phyloP scores from a whole-genome alignment of 345 rosid species.

The Ceriops decandra region DNA sequence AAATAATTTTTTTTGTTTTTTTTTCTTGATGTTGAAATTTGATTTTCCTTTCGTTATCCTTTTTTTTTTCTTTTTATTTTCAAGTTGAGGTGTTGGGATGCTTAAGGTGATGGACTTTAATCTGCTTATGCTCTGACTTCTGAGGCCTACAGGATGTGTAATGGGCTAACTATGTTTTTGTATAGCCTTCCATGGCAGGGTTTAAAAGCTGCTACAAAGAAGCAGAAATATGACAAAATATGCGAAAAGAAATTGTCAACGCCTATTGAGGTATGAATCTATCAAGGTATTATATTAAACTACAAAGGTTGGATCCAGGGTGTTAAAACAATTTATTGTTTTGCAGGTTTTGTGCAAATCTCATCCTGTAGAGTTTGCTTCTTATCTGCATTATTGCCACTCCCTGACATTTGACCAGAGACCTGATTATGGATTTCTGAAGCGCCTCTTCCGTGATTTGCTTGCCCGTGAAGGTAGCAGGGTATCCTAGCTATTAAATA shows the following conservation, averaged over 20 bases:
- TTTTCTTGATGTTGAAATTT: background rate
- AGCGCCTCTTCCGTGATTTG: conserved; percentile 71
- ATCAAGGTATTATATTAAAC: background rate
- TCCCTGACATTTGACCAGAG: conserved; percentile 78
- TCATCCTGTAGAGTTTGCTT: conserved; percentile 83
- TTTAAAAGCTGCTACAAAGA: conserved; percentile 82
- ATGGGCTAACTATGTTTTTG: conserved; percentile 19
- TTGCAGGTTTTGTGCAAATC: conserved; percentile 72
- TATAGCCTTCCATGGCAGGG: conserved; percentile 97
- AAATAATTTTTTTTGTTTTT: background rate
- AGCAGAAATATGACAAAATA: conserved; percentile 85
- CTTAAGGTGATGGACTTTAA: background rate
- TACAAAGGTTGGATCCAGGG: background rate
- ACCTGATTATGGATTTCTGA: conserved; percentile 87
- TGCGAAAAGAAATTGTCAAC: conserved; percentile 89
- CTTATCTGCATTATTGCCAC: conserved; percentile 88
- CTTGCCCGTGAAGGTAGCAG: conserved; percentile 67
- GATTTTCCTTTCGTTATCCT: background rate
- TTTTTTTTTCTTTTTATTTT: background rate
- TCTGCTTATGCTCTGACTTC: background rate
- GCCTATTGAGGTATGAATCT: conserved; percentile 71
- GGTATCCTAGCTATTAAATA: background rate
- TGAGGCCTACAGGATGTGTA: background rate
- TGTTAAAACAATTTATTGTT: background rate
- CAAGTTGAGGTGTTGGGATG: background rate